Evolutionary conservation across 2,329 filamentous ascomycete genomes (phyloP), one percentile per base, ranked within the genome.

Genomic region (Monosporascus sp.): DNA sequence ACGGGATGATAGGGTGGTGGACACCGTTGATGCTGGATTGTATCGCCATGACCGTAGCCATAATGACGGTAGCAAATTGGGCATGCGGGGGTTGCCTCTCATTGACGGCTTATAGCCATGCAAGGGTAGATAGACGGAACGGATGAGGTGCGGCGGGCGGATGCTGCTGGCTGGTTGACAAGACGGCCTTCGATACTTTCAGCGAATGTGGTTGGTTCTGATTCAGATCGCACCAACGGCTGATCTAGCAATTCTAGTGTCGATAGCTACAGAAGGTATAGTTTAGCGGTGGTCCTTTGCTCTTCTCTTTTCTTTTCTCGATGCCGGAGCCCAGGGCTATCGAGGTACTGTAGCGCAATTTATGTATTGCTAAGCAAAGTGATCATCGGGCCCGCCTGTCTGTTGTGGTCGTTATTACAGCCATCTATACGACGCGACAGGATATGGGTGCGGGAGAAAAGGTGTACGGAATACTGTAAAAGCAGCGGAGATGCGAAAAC

Each of bases 1-100:
- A 17, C 61, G 64, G 48, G 63, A 61, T 5, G 61, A 56, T 15
- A 61, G 64, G 41, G 65, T 65, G 63, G 54, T 60, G 64, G 43
- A 60, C 56, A 51, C 59, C 61, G 57, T 62, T 64, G 59, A 57
- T 55, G 18, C 58, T 61, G 43, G 57, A 38, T 31, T 65, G 65
- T 45, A 62, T 62, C 57, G 57, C 59, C 56, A 67, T 59, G 48
- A 63, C 62, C 65, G 66, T 67, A 57, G 65, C 62, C 65, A 67
- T 67, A 57, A 57, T 60, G 53, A 44, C 48, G 52, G 56, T 39
- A 57, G 55, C 53, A 57, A 53, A 59, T 50, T 27, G 20, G 36
- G 48, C 41, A 37, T 17, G 38, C 43, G 50, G 36, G 51, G 44
- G 31, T 48, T 41, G 50, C 31, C 15, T 48, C 50, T 51, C 60